These are phyloP conservation scores for Angophora floribunda DNA, from an alignment of 345 rosid species.

Conservation along the genomic window DNA sequence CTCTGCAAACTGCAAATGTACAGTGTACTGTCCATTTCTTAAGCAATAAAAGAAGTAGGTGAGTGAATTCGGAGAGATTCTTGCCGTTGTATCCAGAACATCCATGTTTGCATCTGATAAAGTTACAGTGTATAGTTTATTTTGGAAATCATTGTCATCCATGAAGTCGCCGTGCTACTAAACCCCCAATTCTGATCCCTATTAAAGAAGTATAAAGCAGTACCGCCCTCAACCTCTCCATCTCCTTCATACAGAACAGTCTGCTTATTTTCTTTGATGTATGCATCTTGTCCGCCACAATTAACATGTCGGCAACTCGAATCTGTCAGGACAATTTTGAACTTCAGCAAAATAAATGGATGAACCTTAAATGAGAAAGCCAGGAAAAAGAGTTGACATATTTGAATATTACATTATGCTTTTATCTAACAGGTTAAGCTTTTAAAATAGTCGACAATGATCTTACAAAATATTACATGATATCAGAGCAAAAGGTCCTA, in stretches of 20 bases:
- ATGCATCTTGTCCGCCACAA: slow-evolving; percentile 29
- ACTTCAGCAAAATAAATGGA: background rate
- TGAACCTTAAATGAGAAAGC: background rate
- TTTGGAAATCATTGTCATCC: slow-evolving; percentile 15
- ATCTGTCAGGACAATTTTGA: background rate
- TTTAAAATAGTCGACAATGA: background rate
- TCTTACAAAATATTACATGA: background rate
- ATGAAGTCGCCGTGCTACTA: slow-evolving; percentile 41
- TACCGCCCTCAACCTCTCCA: slow-evolving; percentile 15
- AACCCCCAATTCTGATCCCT: slow-evolving; percentile 22
- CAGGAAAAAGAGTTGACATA: background rate
- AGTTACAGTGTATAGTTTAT: slow-evolving; percentile 5
- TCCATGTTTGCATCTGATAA: slow-evolving; percentile 1
- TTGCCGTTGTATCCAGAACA: slow-evolving; percentile 29
- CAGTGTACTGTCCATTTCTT: slow-evolving; percentile 36
- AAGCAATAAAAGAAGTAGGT: slow-evolving; percentile 59
- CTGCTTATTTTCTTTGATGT: slow-evolving; percentile 1
- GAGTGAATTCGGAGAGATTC: slow-evolving; percentile 50
- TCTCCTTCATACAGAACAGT: slow-evolving; percentile 16
- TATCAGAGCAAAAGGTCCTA: background rate
- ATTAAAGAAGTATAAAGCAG: slow-evolving; percentile 10
- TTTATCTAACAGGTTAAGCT: background rate
- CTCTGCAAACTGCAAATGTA: slow-evolving; percentile 56
- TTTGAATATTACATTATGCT: background rate
- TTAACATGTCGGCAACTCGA: slow-evolving; percentile 19